Evolutionary conservation across 2,329 filamentous ascomycete species (phyloP).

Genomic region (Ceratocystis cacaofunesta): DNA sequence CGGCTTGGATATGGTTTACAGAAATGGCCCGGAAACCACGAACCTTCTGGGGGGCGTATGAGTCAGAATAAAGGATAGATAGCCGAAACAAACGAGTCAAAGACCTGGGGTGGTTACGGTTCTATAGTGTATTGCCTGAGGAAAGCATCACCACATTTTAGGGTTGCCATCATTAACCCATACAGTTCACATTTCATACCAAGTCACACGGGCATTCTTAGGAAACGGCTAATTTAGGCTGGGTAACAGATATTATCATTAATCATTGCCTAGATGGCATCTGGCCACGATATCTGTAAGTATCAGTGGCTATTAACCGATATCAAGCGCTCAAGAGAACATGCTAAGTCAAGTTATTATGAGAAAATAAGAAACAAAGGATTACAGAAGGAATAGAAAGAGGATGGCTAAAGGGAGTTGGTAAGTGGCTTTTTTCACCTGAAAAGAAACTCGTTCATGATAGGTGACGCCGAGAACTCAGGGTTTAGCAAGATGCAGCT

Average conservation of each 20-base stretch:
- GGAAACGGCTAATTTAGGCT: background rate
- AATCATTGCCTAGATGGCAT: conserved; percentile 4
- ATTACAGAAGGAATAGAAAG: background rate
- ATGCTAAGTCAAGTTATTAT: background rate
- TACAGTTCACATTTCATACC: background rate
- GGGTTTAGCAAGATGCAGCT: conserved; percentile 87
- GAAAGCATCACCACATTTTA: background rate
- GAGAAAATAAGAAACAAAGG: background rate
- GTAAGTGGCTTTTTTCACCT: conserved; percentile 26
- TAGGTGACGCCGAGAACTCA: conserved; percentile 80
- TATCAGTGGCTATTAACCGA: background rate
- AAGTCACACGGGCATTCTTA: background rate
- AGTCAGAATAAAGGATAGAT: background rate
- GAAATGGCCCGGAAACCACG: background rate
- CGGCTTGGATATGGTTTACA: background rate
- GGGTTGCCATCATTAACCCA: background rate
- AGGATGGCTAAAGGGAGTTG: too few relatives aligned
- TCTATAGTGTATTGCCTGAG: background rate
- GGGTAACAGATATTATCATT: conserved; percentile 12
- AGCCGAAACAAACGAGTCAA: background rate
- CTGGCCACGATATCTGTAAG: background rate
- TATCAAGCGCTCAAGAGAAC: background rate
- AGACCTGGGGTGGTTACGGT: background rate
- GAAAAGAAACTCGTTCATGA: conserved; percentile 84
- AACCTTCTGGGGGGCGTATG: background rate